Conservation (phyloP, 2,329 filamentous ascomycete genomes). For the Curvularia hawaiiensis region DNA sequence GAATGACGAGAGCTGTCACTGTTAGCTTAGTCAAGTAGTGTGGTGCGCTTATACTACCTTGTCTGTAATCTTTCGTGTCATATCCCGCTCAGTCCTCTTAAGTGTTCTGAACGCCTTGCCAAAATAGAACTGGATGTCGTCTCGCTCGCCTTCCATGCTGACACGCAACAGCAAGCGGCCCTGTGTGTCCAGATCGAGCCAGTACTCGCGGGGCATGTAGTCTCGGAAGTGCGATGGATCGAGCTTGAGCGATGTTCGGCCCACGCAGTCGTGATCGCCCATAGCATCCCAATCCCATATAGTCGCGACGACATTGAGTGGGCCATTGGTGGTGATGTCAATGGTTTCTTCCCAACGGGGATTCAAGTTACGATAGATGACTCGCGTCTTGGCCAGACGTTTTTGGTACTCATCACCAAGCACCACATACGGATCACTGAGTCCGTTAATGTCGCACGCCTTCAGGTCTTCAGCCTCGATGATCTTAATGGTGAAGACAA, state of each 20-base stretch:
- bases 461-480: constrained; percentile 98
- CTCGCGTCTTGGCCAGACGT: constrained; percentile 89
- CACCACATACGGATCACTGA: constrained; percentile 96
- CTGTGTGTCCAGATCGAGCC: constrained; percentile 96
- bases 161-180: constrained; percentile 86
- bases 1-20: constrained; percentile 77
- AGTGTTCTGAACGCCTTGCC: constrained; percentile 94
- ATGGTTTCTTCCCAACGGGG: constrained; percentile 97
- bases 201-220: constrained; percentile 94
- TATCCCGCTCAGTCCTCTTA: constrained; percentile 94
- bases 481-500: constrained; percentile 98
- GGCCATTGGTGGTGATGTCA: constrained; percentile 89
- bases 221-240: constrained; percentile 97
- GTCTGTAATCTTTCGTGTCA: constrained; percentile 97
- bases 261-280: constrained; percentile 96
- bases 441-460: constrained; percentile 93
- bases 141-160: constrained; percentile 97
- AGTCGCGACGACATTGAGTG: constrained; percentile 93
- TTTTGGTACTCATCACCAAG: constrained; percentile 98
- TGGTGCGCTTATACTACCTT: constrained; percentile 66
- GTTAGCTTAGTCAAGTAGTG: constrained; percentile 13
- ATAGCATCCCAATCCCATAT: constrained; percentile 99
- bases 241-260: constrained; percentile 95
- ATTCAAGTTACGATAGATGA: constrained; percentile 87
- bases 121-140: constrained; percentile 98